Conservation (phyloP, 164 flowering plant genomes). For the Litsea cubeba region DNA sequence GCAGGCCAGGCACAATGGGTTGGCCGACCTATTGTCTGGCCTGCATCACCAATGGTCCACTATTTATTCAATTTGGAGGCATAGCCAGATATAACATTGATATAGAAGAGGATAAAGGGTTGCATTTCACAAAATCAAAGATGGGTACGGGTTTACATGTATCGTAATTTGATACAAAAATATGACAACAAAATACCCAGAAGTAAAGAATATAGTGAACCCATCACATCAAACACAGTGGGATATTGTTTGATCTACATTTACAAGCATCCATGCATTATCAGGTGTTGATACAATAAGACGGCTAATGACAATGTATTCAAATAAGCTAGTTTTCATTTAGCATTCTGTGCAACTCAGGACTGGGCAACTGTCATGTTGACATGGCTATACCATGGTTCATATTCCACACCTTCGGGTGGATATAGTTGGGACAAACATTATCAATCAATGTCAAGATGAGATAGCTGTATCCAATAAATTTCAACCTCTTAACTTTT, state of each 20-base stretch:
- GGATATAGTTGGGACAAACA: slow-evolving; percentile 11
- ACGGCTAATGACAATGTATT: neutral
- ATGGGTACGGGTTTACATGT: neutral
- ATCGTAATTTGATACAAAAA: neutral
- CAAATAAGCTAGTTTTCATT: neutral
- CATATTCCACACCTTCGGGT: neutral
- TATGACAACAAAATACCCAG: neutral
- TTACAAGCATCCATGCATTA: neutral
- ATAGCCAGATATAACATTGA: no score
- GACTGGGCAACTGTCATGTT: neutral
- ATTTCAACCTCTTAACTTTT: slow-evolving; percentile 10
- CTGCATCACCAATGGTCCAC: no score
- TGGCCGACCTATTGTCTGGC: no score
- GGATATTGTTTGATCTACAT: neutral
- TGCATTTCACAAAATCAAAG: neutral
- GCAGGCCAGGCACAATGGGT: no score
- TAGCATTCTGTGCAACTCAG: neutral
- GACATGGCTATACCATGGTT: neutral
- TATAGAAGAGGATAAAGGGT: neutral
- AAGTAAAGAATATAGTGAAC: neutral
- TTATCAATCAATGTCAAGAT: slow-evolving; percentile 7
- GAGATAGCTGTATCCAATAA: slow-evolving; percentile 17
- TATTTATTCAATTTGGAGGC: no score
- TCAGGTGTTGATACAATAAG: neutral
- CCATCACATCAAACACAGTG: neutral